Base-by-base conservation (phyloP, 768 basidiomycete genomes). In the Pleurotus citrinopileatus region DNA sequence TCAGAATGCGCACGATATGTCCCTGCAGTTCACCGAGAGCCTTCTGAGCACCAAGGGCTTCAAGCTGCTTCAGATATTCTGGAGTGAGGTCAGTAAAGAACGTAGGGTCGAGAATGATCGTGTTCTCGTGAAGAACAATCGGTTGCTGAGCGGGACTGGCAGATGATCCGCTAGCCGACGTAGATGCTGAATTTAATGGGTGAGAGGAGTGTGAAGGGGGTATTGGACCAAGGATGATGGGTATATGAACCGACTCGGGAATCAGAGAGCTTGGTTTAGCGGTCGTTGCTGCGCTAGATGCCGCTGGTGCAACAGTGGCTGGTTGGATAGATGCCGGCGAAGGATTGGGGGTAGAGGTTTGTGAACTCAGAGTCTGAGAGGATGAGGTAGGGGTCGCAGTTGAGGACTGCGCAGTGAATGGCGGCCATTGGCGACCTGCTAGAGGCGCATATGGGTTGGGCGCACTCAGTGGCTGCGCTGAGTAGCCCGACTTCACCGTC, bases 41-140 rank as follows among this genome's bases (percentile, higher is more conserved):
- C 59, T 87, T 84, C 65, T 87, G 82, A 0, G 91, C 89, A 2
- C 91, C 91, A 67, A 94, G 81, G 50, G 79, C 78, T 68, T 94
- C 89, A 23, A 95, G 71, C 42, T 88, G 86, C 54, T 77, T 79
- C 40, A 96, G 71, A 67, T 87, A 87, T 57, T 87, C 84, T 40
- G 78, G 73, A 3, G 87, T 82, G 10, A 96, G 78, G 52, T 85
- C 84, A 7, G 86, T 80, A 64, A 97, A 97, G 28, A 96, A 87
- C 19, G 79, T 77, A 2, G 94, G 94, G 61, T 91, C 89, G 32
- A 97, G 81, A 53, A 93, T 82, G 19, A 97, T 79, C 26, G 81
- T 87, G 51, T 91, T 86, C 59, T 93, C 86, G 58, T 95, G 91
- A 10, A 95, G 71, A 20, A 91, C 82, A 74, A 97, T 92, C 7